Base-by-base conservation (phyloP, 2,329 filamentous ascomycete genomes). In the Fusarium continuum region DNA sequence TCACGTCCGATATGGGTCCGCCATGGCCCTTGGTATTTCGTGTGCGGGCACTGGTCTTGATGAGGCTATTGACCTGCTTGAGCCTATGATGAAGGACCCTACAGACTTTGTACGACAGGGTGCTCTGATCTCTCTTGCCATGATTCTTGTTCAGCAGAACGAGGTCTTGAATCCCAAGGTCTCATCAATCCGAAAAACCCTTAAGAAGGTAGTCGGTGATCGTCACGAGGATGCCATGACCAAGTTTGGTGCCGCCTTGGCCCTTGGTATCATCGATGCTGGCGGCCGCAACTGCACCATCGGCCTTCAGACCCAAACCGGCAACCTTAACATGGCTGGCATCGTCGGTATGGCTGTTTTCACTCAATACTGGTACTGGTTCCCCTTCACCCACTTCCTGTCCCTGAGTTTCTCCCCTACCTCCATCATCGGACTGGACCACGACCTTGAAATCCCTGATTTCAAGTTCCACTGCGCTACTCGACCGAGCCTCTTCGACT, bases 321-420 rank as follows among this genome's bases (percentile, higher is more conserved):
- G 96, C 65, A 99, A 97, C 75, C 87, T 99, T 67, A 98, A 99
- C 83, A 97, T 99, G 93, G 88, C 93, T 16, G 96, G 92, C 61
- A 96, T 99, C 67, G 93, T 99, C 16, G 96, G 95, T 68, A 97
- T 97, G 88, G 94, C 93, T 23, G 91, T 99, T 49, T 99, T 99
- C 79, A 96, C 93, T 8, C 95, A 99, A 76, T 99, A 99, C 82
- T 99, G 95, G 95, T 99, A 99, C 82, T 99, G 95, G 95, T 99
- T 99, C 86, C 95, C 95, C 58, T 90, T 98, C 72, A 96, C 95
- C 25, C 95, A 99, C 79, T 99, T 99, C 87, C 78, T 99, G 55
- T 96, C 94, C 1, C 84, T 99, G 61, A 93, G 92, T 72, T 98
- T 99, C 79, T 93, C 92, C n/a, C 95, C 95, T 2, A 99, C 96